Base-by-base conservation (phyloP, 2,329 filamentous ascomycete species). In the Colletotrichum ledebouriae region DNA sequence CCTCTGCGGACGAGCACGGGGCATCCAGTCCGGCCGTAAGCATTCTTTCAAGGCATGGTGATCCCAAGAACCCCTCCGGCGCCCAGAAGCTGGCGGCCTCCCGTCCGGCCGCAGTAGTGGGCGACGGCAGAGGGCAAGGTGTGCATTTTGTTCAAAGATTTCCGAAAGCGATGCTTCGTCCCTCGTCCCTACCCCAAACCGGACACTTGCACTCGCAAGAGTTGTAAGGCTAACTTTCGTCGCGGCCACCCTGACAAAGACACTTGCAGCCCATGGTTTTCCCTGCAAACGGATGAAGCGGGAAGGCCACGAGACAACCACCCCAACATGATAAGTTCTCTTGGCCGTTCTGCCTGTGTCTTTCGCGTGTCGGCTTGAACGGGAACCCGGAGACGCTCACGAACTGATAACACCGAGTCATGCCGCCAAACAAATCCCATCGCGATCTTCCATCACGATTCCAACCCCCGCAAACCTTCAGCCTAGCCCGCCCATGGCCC, bases 201-300 rank as follows among this genome's bases (percentile, higher is more conserved):
- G 46, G 49, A 41, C 46, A 22, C 15, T 47, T 3, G 17, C 3
- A 52, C 49, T 33, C 6, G 22, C 49, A 41, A 29, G 37, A 42
- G 29, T 15, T 29, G 46, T 42, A 59, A 60, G 47, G 11, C 47
- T 65, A 56, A 59, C 33, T 55, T 57, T 58, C 12, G 20, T 11
- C 17, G 20, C 53, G 47, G 39, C 46, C 61, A 59, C 33, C 42
- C 61, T 68, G 61, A 65, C 61, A 68, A 60, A 65, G 55, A 49
- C 55, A 49, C 33, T 41, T 34, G 53, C 61, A 49, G 39, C 42
- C 55, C 34, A 22, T 6, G 42, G 29, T 12, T 52, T 41, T 41
- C 55, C 46, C 63, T 65, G 65, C 61, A 68, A 68, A 59, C 65
- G 65, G 65, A 56, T 42, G 60, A 65, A 50, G 61, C 47, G 61